Base-by-base conservation (phyloP, 202 grass and related monocot genomes). In the Zoysia matrella region DNA sequence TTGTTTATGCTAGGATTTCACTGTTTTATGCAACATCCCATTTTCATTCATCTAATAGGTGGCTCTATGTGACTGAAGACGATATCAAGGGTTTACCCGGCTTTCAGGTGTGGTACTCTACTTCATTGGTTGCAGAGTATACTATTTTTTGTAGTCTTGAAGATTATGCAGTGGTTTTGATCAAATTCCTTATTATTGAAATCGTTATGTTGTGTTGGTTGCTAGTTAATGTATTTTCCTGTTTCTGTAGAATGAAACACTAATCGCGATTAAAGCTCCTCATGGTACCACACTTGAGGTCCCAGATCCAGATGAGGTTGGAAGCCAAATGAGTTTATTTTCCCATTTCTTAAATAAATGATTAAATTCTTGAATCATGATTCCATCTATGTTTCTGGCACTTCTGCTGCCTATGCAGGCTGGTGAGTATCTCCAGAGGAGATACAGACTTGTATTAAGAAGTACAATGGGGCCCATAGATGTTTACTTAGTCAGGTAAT, bases 401-500 rank as follows among this genome's bases (percentile, higher is more conserved):
- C 30, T 36, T 36, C 30, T 36, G 30, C 52, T 75, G 50, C 78
- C 46, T 58, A 51, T 87, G 67, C 80, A 99, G 96, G 91, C 93
- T 2, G 96, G 93, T 78, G 93, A 36, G 30, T 36, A 36, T 36
- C 30, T 36, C 30, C 30, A 36, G 30, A 36, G 30, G 30, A 36
- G 30, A 36, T 36, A 36, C 30, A 36, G 30, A 36, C 0, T 36
- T 36, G 30, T 36, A 36, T 36, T 36, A 36, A 36, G 30, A 36
- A 36, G 30, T 36, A 36, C 30, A 36, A 36, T 36, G 30, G 30
- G 30, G 30, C 30, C 93, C 51, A 99, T 99, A 92, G 96, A 99
- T 94, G 96, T 99, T 86, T 99, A 99, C 75, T 92, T 99, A 81
- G 96, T 99, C 64, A 99, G 96, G 96, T 99, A 90, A 84, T 68